Conservation (phyloP, 2,329 filamentous ascomycete species). For the Coniella lustricola region DNA sequence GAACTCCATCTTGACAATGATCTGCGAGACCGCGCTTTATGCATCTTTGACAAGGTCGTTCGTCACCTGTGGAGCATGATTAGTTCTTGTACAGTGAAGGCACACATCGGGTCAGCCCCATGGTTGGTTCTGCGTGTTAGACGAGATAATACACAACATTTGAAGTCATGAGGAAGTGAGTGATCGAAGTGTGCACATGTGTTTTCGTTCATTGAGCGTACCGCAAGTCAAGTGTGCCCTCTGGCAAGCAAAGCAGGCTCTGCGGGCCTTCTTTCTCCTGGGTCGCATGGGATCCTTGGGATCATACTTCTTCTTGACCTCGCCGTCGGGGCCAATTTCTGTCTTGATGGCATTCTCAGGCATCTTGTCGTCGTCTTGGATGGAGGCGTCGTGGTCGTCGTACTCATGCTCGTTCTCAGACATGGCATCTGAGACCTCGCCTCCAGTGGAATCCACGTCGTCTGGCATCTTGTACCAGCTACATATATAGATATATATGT, state of each 20-base stretch:
- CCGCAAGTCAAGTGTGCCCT: constrained; percentile 95
- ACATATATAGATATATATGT: constrained; percentile 7
- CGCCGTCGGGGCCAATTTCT: constrained; percentile 38
- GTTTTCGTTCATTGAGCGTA: constrained; percentile 47
- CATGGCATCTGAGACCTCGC: constrained; percentile 51
- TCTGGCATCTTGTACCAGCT: constrained; percentile 48
- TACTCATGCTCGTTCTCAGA: constrained; percentile 54
- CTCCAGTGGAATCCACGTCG: constrained; percentile 44
- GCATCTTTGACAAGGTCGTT: constrained; percentile 87
- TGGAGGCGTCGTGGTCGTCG: constrained; percentile 36
- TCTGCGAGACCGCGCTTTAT: constrained; percentile 90
- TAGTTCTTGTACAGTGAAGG: constrained; percentile 17
- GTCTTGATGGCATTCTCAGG: constrained; percentile 37
- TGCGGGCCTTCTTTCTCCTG: constrained; percentile 87
- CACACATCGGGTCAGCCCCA: neutral
- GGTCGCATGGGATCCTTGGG: constrained; percentile 88
- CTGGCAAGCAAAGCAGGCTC: constrained; percentile 95
- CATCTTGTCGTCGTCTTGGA: constrained; percentile 48
- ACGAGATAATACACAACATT: neutral
- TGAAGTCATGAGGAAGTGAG: constrained; percentile 7
- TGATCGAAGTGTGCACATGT: no score
- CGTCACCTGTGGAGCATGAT: constrained; percentile 61
- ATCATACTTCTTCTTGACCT: constrained; percentile 62
- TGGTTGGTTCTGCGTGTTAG: neutral
- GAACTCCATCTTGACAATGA: constrained; percentile 88